phyloP scores from a whole-genome alignment of 2,329 filamentous ascomycete species.

The Aspergillus pseudoglaucus region DNA sequence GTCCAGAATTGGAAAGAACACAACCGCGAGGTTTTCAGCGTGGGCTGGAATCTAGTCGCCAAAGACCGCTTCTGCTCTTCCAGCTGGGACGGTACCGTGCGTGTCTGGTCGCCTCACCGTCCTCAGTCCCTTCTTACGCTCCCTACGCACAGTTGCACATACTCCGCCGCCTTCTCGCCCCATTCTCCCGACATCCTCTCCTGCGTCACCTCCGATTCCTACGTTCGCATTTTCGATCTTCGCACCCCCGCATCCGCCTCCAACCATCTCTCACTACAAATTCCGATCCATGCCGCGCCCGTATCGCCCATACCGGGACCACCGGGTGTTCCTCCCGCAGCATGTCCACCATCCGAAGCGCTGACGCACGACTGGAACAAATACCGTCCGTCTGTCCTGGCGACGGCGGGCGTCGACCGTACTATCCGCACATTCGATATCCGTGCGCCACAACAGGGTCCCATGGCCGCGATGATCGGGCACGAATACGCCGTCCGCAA shows the following conservation, averaged over 20 bases:
- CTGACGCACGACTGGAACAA: constrained; percentile 99
- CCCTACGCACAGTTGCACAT: constrained; percentile 88
- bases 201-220: constrained; percentile 80
- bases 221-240: constrained; percentile 85
- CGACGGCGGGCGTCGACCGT: constrained; percentile 83
- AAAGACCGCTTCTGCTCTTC: constrained; percentile 88
- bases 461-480: constrained; percentile 67
- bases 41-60: constrained; percentile 83
- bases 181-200: constrained; percentile 80
- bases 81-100: constrained; percentile 94
- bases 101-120: constrained; percentile 85
- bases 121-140: constrained; percentile 72
- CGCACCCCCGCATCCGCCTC: constrained; percentile 77
- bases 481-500: constrained; percentile 87
- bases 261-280: constrained; percentile 76
- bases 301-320: constrained; percentile 40
- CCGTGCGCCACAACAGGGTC: constrained; percentile 65
- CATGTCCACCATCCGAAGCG: constrained; percentile 65
- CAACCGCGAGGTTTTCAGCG: constrained; percentile 84
- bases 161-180: constrained; percentile 84
- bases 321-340: constrained; percentile 30
- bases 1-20: constrained; percentile 91
- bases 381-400: constrained; percentile 77
- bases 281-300: constrained; percentile 71
- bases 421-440: constrained; percentile 87